These are phyloP conservation scores for Trematosphaeria pertusa DNA, from an alignment of 2,329 filamentous ascomycete genomes.

Conservation along the genomic window DNA sequence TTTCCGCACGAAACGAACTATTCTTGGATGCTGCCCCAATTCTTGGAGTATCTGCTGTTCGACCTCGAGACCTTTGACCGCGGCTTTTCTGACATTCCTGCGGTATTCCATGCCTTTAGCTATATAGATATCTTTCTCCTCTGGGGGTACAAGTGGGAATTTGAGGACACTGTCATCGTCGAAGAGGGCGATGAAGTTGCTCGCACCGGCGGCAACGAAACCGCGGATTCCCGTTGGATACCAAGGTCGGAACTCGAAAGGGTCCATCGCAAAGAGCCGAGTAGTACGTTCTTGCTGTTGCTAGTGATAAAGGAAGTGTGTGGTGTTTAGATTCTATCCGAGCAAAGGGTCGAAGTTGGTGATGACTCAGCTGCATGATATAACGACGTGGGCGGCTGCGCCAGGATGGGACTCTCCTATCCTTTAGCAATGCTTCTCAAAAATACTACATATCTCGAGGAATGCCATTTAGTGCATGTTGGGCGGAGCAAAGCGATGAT, in stretches of 20 bases:
- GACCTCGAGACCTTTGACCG: background rate
- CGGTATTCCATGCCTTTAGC: background rate
- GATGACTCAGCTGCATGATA: background rate
- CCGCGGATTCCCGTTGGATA: background rate
- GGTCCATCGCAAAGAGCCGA: background rate
- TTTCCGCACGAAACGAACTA: constrained; percentile 4
- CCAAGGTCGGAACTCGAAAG: background rate
- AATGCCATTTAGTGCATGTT: too few relatives aligned
- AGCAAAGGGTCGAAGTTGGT: background rate
- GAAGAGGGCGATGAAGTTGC: background rate
- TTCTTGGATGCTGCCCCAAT: constrained; percentile 5
- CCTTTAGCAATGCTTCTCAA: too few relatives aligned
- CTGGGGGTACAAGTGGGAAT: background rate
- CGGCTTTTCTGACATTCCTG: background rate
- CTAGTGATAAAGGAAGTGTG: background rate
- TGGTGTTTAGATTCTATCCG: background rate
- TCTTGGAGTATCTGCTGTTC: background rate
- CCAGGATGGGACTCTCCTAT: too few relatives aligned
- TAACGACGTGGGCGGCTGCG: too few relatives aligned
- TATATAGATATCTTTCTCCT: background rate
- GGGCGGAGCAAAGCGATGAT: too few relatives aligned
- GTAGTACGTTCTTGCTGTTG: background rate
- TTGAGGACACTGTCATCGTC: background rate
- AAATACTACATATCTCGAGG: too few relatives aligned
- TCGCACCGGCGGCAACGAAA: background rate